phyloP scores from a whole-genome alignment of 1,139 yeast species.

The Oligophagozyma castellii region DNA sequence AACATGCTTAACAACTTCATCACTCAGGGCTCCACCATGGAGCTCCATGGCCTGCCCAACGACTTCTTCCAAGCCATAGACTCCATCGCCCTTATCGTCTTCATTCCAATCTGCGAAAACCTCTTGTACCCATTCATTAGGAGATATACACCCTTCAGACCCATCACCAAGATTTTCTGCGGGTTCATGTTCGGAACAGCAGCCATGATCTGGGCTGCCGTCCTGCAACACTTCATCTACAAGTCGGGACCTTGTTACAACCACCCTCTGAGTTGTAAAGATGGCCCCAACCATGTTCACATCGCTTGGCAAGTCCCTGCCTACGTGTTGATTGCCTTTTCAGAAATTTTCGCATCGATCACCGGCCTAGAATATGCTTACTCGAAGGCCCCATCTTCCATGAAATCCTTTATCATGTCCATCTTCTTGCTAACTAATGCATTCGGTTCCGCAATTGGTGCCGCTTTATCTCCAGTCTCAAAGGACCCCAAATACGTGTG shows the following conservation, averaged over 20 bases:
- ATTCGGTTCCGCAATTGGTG: conserved; percentile 59
- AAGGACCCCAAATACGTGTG: conserved; percentile 56
- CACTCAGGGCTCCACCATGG: conserved; percentile 55
- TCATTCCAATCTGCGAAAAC: conserved; percentile 51
- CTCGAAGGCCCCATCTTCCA: conserved; percentile 50
- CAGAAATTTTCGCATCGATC: conserved; percentile 57
- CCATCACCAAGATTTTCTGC: conserved; percentile 58
- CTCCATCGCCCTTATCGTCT: conserved; percentile 49
- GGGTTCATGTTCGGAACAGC: conserved; percentile 64
- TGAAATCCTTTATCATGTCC: conserved; percentile 60
- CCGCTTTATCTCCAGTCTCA: conserved; percentile 54
- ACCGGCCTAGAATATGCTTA: conserved; percentile 63
- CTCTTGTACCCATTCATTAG: conserved; percentile 46
- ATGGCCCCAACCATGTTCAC: conserved; percentile 21
- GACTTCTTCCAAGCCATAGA: conserved; percentile 57
- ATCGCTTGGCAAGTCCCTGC: conserved; percentile 35
- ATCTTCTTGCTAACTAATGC: conserved; percentile 49
- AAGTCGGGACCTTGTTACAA: conserved; percentile 66
- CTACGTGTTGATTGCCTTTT: conserved; percentile 44
- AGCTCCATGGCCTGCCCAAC: conserved; percentile 54
- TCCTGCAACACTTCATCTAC: conserved; percentile 64
- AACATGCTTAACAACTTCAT: conserved; percentile 52
- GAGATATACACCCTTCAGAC: conserved; percentile 42
- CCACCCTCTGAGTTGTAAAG: conserved; percentile 34
- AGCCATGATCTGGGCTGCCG: conserved; percentile 71